Evolutionary conservation across 163 green algal genomes (phyloP), one percentile per base, ranked within the genome.

Genomic region (Scenedesmus sp.): DNA sequence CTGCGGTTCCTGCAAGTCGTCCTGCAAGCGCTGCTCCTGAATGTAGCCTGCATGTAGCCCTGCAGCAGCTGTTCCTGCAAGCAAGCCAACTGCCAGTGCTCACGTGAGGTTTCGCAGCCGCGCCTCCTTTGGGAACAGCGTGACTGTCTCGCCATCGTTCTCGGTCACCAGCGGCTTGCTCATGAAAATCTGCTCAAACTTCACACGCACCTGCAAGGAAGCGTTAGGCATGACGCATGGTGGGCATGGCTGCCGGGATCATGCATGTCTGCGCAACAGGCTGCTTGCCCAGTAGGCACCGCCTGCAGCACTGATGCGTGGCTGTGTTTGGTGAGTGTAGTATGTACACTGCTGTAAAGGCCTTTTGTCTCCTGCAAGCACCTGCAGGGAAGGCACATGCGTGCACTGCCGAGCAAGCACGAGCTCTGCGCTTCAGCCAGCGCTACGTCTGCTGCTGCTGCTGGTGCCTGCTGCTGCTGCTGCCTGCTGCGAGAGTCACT

Each of bases 131-230:
- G 98, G 98, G 89, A 99, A 99, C 26, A 99, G 93, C 33, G 96
- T 95, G 7, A 85, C 90, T 49, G 97, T 98, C 90, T 99, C 97
- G 16, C 98, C 98, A 90, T 99, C 98, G 1, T 94, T 87, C 93
- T 99, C 98, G 0, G 97, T 98, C 87, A 99, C 97, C 56, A 97
- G 97, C 0, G 98, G 98, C 92, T 98, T 98, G 80, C 91, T 96
- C 61, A 99, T 95, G 92, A 99, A 99, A 84, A 99, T 98, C 95
- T 99, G 98, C 26, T 96, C 96, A 95, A 99, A 99, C 84, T 96
- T 94, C 79, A 99, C 96, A n/a, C 65, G 65, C 30, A 76, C 65
- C 65, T 76, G 65, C 53, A 24, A 26, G 37, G 93, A 42, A 16
- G 9, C 13, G 20, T 61, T 26, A 26, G 68, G 82, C 79, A 92